Evolutionary conservation across 805 yeast species (phyloP).

Genomic region (Pichia insulana): DNA sequence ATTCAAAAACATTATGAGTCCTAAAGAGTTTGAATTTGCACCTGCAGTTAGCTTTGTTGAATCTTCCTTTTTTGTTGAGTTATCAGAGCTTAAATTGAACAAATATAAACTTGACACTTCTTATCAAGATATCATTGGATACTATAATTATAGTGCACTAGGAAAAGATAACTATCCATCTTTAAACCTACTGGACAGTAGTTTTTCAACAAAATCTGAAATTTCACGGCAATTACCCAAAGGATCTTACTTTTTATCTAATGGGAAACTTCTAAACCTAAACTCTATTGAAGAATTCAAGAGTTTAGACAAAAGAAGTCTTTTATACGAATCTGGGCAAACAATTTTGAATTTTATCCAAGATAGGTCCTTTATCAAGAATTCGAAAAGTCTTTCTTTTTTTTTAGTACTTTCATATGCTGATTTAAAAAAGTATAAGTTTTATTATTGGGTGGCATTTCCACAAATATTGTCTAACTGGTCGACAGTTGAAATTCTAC

Average conservation of each 20-base stretch:
- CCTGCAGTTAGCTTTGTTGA: slow-evolving; percentile 45
- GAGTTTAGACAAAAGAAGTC: slow-evolving; percentile 48
- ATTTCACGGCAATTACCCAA: neutral
- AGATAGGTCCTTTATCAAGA: slow-evolving; percentile 27
- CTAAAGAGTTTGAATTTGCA: neutral
- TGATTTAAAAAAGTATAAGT: slow-evolving; percentile 82
- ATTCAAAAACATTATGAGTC: neutral
- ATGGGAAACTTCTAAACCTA: slow-evolving; percentile 43
- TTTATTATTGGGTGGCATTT: slow-evolving; percentile 82
- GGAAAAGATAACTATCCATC: slow-evolving; percentile 26
- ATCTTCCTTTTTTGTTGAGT: slow-evolving; percentile 73
- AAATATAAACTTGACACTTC: slow-evolving; percentile 56
- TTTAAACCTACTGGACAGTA: slow-evolving; percentile 12
- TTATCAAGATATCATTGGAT: slow-evolving; percentile 35
- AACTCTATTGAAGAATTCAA: slow-evolving; percentile 88
- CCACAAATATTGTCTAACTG: slow-evolving; percentile 57
- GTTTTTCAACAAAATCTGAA: neutral
- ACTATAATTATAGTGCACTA: slow-evolving; percentile 23
- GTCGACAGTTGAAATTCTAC: slow-evolving; percentile 20
- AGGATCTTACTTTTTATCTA: slow-evolving; percentile 17
- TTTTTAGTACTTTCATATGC: slow-evolving; percentile 63
- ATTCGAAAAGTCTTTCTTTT: slow-evolving; percentile 34
- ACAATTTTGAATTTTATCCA: slow-evolving; percentile 21
- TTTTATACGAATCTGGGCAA: slow-evolving; percentile 38
- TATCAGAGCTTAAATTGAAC: slow-evolving; percentile 68